A percentile compares a stretch with the other conserved stretches of the same genome.
phyloP scores from a whole-genome alignment of 2,329 filamentous ascomycete genomes.

The Sclerotinia nivalis region DNA sequence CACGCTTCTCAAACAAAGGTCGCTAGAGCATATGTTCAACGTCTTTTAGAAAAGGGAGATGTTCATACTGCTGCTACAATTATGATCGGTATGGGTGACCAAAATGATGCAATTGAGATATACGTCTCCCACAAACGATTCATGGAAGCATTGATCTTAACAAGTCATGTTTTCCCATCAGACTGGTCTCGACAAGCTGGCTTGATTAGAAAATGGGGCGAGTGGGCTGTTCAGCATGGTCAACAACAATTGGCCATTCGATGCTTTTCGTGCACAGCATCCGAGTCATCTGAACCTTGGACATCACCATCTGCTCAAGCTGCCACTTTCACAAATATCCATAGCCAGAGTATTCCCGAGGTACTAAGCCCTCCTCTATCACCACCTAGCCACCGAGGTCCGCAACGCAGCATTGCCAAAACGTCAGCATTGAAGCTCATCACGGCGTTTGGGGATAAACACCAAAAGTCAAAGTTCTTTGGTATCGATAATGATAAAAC shows the following conservation, averaged over 20 bases:
- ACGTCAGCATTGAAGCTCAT: conserved; percentile 86
- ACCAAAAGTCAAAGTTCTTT: conserved; percentile 64
- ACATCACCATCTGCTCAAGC: conserved; percentile 76
- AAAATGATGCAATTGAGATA: conserved; percentile 93
- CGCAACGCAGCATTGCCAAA: conserved; percentile 68
- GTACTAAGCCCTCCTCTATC: conserved; percentile 72
- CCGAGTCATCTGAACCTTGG: conserved; percentile 85
- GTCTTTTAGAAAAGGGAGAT: conserved; percentile 85
- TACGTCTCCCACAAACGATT: conserved; percentile 89
- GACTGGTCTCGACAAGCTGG: conserved; percentile 92
- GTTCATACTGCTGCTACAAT: conserved; percentile 91
- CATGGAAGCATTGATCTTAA: conserved; percentile 89
- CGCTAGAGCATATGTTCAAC: conserved; percentile 85
- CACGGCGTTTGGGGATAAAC: conserved; percentile 75
- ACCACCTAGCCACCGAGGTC: conserved; percentile 63
- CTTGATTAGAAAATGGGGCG: conserved; percentile 92
- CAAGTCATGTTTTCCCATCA: conserved; percentile 75
- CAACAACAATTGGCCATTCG: conserved; percentile 89
- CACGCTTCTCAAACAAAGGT: conserved; percentile 83
- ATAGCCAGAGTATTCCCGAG: conserved; percentile 59
- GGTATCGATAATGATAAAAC: conserved; percentile 62
- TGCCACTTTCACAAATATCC: conserved; percentile 57
- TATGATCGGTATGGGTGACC: conserved; percentile 86
- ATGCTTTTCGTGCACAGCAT: conserved; percentile 87
- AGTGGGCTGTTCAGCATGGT: conserved; percentile 81